Base-by-base conservation (phyloP, 2,329 filamentous ascomycete species). In the Diaporthe australafricana region DNA sequence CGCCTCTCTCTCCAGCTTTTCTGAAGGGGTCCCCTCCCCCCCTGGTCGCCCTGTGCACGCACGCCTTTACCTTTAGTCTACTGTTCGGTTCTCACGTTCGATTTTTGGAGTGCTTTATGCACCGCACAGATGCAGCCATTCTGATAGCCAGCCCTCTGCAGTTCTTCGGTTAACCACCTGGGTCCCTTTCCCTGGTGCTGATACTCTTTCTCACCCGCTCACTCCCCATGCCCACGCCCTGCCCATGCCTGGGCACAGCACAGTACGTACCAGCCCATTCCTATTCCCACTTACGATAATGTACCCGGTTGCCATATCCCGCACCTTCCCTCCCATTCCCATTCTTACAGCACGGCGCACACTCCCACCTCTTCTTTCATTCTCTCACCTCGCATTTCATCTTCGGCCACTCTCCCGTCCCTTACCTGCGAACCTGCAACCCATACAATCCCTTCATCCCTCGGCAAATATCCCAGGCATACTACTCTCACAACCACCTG, bases 1-100 rank as follows among this genome's bases (percentile, higher is more conserved):
- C 67, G 53, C 67, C 48, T 48, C 53, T 32, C 42, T 47, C 60
- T 65, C 60, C 60, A 65, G 53, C 67, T 56, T 69, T 69, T 60
- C 32, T 48, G 22, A 56, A 48, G 27, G 45, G 47, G 40, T 55
- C 42, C 65, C 62, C 22, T 38, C 45, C 12, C 16, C 62, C 45
- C 12, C 50, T 16, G 52, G 40, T 45, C 40, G 52, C 17, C 65
- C 50, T 68, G 32, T 35, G 50, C 65, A 68, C 48, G 48, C 38
- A 27, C 48, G 32, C 47, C 40, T 42, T 27, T 32, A 27, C 40
- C 35, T 47, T 32, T 45, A 47, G 52, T 47, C 55, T 57, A 48
- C 53, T 27, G 35, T 57, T 20, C 42, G 52, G 60, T 50, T 40
- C 53, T 57, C 60, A 48, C 27, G 22, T 25, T 48, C 27, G 60